Evolutionary conservation across 2,329 filamentous ascomycete genomes (phyloP).

Genomic region (Botryotinia convoluta): DNA sequence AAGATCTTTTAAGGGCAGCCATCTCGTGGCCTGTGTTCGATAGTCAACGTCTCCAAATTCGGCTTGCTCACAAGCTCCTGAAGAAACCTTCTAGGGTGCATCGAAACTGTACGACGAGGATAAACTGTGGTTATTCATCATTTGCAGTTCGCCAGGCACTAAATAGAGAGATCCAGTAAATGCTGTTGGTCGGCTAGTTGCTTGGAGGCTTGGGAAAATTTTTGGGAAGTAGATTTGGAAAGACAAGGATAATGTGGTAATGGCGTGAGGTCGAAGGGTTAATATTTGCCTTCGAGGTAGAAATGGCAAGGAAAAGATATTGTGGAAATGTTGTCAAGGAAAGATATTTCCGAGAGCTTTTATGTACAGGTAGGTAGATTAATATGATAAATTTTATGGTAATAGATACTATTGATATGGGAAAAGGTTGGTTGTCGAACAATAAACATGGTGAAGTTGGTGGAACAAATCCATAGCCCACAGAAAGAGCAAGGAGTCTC

Average conservation of each 20-base stretch:
- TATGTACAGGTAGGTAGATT: neutral
- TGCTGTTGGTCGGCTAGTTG: neutral
- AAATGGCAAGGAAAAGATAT: neutral
- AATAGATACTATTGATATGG: neutral
- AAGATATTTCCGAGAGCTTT: neutral
- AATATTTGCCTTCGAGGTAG: neutral
- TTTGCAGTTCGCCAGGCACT: neutral
- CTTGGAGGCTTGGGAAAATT: too few species aligned
- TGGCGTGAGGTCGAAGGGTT: neutral
- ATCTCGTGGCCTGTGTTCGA: neutral
- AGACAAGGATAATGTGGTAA: neutral
- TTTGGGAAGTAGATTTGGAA: rapidly evolving
- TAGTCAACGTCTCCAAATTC: neutral
- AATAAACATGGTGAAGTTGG: neutral
- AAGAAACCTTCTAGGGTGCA: neutral
- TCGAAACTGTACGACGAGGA: neutral
- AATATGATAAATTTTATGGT: neutral
- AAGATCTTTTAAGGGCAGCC: neutral
- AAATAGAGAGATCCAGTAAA: neutral
- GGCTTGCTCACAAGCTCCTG: neutral
- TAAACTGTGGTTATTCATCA: too few species aligned
- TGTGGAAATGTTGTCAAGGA: neutral
- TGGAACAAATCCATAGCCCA: neutral
- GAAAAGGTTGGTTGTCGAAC: neutral
- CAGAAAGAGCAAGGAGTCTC: neutral